A percentile compares a stretch with the other conserved stretches of the same genome.
These are phyloP conservation scores for Teratosphaeria viscida DNA, from an alignment of 2,329 filamentous ascomycete species.

Conservation along the genomic window DNA sequence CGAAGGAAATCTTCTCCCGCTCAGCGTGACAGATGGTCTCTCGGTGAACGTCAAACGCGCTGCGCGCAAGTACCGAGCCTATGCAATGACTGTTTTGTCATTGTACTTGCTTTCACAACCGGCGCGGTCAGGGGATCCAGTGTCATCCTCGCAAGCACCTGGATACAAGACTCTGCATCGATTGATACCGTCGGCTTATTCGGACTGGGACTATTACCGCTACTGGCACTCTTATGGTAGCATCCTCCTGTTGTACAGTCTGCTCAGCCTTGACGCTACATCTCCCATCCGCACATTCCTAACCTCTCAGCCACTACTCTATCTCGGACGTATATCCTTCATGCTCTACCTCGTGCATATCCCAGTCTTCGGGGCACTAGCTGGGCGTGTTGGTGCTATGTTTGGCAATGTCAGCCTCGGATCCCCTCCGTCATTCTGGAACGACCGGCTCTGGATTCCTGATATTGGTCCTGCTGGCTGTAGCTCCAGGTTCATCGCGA, in stretches of 20 bases:
- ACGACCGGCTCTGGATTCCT: not conserved
- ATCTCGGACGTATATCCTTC: slow-evolving; percentile 52
- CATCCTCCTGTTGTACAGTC: not conserved
- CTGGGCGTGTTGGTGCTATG: not conserved
- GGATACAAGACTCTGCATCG: not conserved
- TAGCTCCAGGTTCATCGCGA: not conserved
- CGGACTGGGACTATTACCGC: not conserved
- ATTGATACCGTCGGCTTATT: not conserved
- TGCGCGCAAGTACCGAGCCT: not conserved
- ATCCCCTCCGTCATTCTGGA: not conserved
- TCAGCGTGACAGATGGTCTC: not conserved
- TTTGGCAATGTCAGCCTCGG: not conserved
- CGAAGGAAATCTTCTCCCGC: not conserved
- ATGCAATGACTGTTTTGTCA: not conserved
- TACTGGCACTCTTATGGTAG: not conserved
- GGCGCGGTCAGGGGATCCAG: not conserved
- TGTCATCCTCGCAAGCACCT: not conserved
- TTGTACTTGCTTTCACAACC: not conserved
- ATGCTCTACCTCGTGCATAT: slow-evolving; percentile 55
- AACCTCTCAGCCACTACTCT: slow-evolving; percentile 30
- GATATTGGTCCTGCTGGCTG: not conserved
- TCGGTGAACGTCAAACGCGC: not conserved
- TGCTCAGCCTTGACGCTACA: not conserved
- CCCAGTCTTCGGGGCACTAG: slow-evolving; percentile 37
- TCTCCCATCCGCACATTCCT: not conserved